These are phyloP conservation scores for Xylaria hypoxylon DNA, from an alignment of 2,329 filamentous ascomycete genomes.

Conservation along the genomic window DNA sequence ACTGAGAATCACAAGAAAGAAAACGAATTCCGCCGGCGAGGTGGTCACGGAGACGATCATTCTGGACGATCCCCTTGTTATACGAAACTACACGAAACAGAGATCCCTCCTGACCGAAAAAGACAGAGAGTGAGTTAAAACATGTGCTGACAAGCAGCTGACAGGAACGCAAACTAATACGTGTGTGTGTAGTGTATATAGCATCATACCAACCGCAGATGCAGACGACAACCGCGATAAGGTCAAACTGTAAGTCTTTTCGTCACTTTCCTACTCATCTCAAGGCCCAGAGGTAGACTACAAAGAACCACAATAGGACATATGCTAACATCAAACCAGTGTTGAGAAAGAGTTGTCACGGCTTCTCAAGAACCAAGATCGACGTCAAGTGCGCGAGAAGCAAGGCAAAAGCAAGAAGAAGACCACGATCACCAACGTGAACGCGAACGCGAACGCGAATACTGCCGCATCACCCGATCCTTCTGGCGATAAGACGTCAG, in stretches of 20 bases:
- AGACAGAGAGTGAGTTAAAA: conserved; percentile 74
- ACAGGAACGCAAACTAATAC: conserved; percentile 52
- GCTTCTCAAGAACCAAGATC: conserved; percentile 90
- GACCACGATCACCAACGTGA: conserved; percentile 6
- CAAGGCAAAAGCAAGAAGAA: conserved; percentile 75
- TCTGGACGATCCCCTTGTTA: conserved; percentile 85
- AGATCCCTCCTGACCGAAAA: conserved; percentile 78
- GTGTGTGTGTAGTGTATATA: conserved; percentile 60
- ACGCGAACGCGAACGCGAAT: conserved; percentile 36
- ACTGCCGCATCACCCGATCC: conserved; percentile 64
- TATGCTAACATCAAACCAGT: conserved; percentile 58
- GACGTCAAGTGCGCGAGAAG: conserved; percentile 89
- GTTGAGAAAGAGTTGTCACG: conserved; percentile 82
- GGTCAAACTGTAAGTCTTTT: conserved; percentile 54
- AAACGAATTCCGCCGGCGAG: conserved; percentile 73
- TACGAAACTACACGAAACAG: conserved; percentile 86
- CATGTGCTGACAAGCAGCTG: conserved; percentile 36
- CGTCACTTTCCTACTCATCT: not conserved
- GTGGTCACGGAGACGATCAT: conserved; percentile 68
- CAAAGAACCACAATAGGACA: conserved; percentile 50
- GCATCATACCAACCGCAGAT: conserved; percentile 61
- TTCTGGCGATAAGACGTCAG: conserved; percentile 64
- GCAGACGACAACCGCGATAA: conserved; percentile 64
- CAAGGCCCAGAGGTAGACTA: not conserved
- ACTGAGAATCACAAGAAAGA: conserved; percentile 77